These are phyloP conservation scores for Talaromyces sp. DNA, from an alignment of 2,329 filamentous ascomycete genomes.

Conservation along the genomic window DNA sequence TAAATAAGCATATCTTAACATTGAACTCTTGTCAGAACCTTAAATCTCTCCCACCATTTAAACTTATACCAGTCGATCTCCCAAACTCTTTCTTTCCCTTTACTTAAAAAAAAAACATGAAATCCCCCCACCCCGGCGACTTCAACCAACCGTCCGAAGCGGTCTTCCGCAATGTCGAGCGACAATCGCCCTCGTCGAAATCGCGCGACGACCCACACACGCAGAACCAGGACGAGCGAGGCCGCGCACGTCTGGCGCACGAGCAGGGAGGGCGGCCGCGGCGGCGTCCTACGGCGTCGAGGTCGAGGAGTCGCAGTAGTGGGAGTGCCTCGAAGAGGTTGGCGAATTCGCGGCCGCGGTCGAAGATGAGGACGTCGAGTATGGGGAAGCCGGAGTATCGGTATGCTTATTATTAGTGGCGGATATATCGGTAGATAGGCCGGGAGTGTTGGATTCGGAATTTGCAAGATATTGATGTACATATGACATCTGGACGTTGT, in stretches of 20 bases:
- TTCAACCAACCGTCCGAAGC: slow-evolving; percentile 12
- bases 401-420: slow-evolving; percentile 11
- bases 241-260: neutral
- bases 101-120: neutral
- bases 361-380: slow-evolving; percentile 12
- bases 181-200: neutral
- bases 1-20: neutral
- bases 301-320: slow-evolving; percentile 10
- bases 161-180: slow-evolving; percentile 11
- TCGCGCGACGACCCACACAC: slow-evolving; percentile 12
- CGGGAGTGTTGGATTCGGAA: too few relatives aligned
- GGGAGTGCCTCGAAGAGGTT: slow-evolving; percentile 9
- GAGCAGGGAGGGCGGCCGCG: neutral
- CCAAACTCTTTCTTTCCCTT: neutral
- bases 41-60: neutral
- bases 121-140: slow-evolving; percentile 12
- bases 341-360: slow-evolving; percentile 10
- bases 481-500: too few relatives aligned
- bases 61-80: neutral
- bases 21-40: neutral
- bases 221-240: slow-evolving; percentile 4
- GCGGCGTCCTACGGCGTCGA: slow-evolving; percentile 2
- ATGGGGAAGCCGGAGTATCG: slow-evolving; percentile 12
- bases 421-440: too few relatives aligned
- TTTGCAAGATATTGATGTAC: too few relatives aligned